Evolutionary conservation across 441 rosid species (phyloP).

Genomic region (Omphalea diandra): DNA sequence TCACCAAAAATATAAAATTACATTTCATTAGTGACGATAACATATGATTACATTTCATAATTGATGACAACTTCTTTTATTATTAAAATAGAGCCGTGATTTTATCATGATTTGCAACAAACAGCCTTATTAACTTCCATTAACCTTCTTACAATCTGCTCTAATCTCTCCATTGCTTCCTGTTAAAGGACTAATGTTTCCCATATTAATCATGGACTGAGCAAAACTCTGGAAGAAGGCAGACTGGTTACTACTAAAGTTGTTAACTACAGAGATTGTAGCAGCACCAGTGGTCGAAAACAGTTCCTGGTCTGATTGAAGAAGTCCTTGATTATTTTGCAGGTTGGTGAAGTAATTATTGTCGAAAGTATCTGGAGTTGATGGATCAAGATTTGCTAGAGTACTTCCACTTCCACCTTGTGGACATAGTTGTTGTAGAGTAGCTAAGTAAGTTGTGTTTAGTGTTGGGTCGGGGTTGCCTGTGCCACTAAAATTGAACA

Average conservation of each 20-base stretch:
- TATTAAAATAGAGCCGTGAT: too few relatives aligned
- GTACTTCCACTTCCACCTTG: constrained; percentile 31
- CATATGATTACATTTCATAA: too few relatives aligned
- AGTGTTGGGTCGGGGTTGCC: constrained; percentile 45
- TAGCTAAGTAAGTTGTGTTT: constrained; percentile 39
- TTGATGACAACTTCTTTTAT: too few relatives aligned
- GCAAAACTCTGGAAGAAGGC: constrained; percentile 56
- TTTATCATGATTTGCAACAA: too few relatives aligned
- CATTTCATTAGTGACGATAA: too few relatives aligned
- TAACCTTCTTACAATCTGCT: constrained; percentile 48
- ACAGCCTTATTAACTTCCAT: constrained; percentile 49
- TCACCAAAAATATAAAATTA: too few relatives aligned
- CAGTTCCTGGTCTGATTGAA: constrained; percentile 62
- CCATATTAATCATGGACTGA: constrained; percentile 66
- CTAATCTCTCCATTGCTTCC: constrained; percentile 58
- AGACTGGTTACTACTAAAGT: constrained; percentile 39
- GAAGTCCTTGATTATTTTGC: constrained; percentile 50
- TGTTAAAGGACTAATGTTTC: constrained; percentile 48
- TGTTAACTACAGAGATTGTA: constrained; percentile 44
- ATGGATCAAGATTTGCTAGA: constrained; percentile 47
- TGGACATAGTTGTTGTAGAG: constrained; percentile 54
- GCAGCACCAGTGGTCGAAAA: constrained; percentile 46
- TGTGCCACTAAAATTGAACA: constrained; percentile 45
- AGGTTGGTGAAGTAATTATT: constrained; percentile 57
- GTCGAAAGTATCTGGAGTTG: constrained; percentile 50